phyloP scores from a whole-genome alignment of 495 filamentous ascomycete genomes.

The Aspergillus hancockii region DNA sequence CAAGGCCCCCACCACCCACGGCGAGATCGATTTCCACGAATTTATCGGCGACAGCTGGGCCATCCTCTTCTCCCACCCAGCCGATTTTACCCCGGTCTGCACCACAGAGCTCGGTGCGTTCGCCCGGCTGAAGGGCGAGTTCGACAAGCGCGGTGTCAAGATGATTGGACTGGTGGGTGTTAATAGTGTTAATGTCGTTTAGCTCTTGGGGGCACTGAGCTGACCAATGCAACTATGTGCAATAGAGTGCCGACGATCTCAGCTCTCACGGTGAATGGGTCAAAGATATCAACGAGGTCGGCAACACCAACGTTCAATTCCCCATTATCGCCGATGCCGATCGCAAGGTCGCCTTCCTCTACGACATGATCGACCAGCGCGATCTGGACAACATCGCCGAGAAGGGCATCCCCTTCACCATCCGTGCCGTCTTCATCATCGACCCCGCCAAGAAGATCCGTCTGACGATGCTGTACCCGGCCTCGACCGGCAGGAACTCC shows the following conservation, averaged over 20 bases:
- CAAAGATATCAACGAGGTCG: conserved; percentile 65
- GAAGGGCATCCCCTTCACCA: conserved; percentile 65
- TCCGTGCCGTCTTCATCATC: conserved; percentile 70
- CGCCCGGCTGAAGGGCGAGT: conserved; percentile 61
- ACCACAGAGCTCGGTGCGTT: conserved; percentile 72
- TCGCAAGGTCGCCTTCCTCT: conserved; percentile 63
- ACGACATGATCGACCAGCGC: conserved; percentile 65
- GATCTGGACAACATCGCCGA: conserved; percentile 57
- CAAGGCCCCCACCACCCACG: conserved; percentile 63
- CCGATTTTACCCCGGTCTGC: conserved; percentile 71
- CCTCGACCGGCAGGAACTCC: conserved; percentile 64
- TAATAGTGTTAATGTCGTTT: background rate
- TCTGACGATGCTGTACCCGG: conserved; percentile 68
- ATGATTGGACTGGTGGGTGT: conserved; percentile 60
- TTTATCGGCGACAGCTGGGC: conserved; percentile 62
- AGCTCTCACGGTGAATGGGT: conserved; percentile 63
- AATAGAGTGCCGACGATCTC: conserved; percentile 58
- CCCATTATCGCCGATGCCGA: conserved; percentile 70
- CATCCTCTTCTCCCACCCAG: conserved; percentile 69
- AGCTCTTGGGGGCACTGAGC: background rate
- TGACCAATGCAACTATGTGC: background rate
- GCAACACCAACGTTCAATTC: conserved; percentile 57
- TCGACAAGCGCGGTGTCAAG: conserved; percentile 63
- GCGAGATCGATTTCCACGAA: conserved; percentile 65
- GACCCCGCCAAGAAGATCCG: conserved; percentile 71